Evolutionary conservation across 225 moss, liverwort and hornwort species (phyloP).

Genomic region (Sphagnum contortum): DNA sequence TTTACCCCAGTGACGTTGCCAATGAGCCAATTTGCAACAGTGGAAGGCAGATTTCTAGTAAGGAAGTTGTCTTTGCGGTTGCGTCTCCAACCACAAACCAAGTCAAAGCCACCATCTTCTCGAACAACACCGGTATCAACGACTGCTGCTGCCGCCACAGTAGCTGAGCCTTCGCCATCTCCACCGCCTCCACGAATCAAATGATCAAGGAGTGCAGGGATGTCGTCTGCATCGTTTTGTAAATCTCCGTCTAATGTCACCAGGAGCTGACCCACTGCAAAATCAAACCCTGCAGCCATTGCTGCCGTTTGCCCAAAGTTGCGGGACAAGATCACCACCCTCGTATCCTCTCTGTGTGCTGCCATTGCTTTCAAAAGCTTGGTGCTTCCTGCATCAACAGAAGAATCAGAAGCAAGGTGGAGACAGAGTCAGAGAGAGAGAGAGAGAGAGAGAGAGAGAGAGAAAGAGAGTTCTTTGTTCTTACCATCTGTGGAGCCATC

Average conservation of each 20-base stretch:
- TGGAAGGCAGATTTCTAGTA: constrained; percentile 29
- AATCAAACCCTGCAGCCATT: constrained; percentile 46
- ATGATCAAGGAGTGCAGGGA: constrained; percentile 29
- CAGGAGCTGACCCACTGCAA: constrained; percentile 32
- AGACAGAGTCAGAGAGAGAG: too few species aligned
- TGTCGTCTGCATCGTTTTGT: constrained; percentile 49
- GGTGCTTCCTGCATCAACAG: constrained; percentile 21
- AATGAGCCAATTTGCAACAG: constrained; percentile 33
- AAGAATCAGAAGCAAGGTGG: too few species aligned
- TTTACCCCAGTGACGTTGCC: constrained; percentile 40
- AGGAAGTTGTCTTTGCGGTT: constrained; percentile 29
- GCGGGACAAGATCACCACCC: constrained; percentile 28
- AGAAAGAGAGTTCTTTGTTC: too few species aligned
- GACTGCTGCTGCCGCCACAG: too few species aligned
- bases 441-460: too few species aligned
- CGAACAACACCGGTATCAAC: constrained; percentile 25
- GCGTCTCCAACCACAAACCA: constrained; percentile 49
- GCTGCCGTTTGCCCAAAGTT: constrained; percentile 58
- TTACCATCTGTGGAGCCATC: constrained; percentile 52
- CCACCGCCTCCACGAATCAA: constrained; percentile 16
- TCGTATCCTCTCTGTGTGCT: constrained; percentile 38
- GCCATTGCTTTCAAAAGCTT: constrained; percentile 35
- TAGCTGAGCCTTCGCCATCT: neutral
- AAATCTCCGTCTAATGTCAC: constrained; percentile 50
- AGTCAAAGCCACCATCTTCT: constrained; percentile 47